Conservation (phyloP, 2,329 filamentous ascomycete species). For the Ophidiomyces ophidiicola region DNA sequence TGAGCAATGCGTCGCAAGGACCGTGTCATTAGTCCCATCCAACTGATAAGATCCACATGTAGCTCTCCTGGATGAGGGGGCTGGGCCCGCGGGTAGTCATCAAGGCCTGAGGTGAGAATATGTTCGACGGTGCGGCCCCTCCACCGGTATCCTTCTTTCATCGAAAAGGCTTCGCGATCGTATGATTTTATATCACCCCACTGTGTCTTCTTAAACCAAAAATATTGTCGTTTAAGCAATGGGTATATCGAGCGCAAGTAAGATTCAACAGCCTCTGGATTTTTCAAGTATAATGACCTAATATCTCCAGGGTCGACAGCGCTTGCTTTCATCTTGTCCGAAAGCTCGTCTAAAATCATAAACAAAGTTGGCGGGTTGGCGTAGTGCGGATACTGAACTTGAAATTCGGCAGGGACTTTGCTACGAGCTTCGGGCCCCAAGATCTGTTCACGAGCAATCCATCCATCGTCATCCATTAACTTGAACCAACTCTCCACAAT, state of each 20-base stretch:
- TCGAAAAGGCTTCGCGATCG: slow-evolving; percentile 75
- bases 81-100: slow-evolving; percentile 89
- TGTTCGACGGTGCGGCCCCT: slow-evolving; percentile 76
- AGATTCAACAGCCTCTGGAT: slow-evolving; percentile 53
- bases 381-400: slow-evolving; percentile 91
- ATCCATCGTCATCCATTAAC: slow-evolving; percentile 90
- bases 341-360: slow-evolving; percentile 71
- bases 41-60: slow-evolving; percentile 85
- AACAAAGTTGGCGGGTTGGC: slow-evolving; percentile 94
- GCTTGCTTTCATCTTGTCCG: slow-evolving; percentile 57
- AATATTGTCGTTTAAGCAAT: slow-evolving; percentile 73
- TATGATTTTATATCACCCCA: slow-evolving; percentile 81
- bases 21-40: slow-evolving; percentile 93
- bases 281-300: slow-evolving; percentile 54
- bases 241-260: slow-evolving; percentile 74
- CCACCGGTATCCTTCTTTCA: slow-evolving; percentile 92
- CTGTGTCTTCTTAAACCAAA: slow-evolving; percentile 92
- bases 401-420: slow-evolving; percentile 89
- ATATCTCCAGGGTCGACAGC: slow-evolving; percentile 28
- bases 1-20: slow-evolving; percentile 70
- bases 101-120: slow-evolving; percentile 82
- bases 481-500: slow-evolving; percentile 94
- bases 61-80: slow-evolving; percentile 92
- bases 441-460: slow-evolving; percentile 95
- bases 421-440: slow-evolving; percentile 80